A percentile compares a stretch with the other conserved stretches of the same genome.
These are phyloP conservation scores for Sporothrix protearum DNA, from an alignment of 2,329 filamentous ascomycete genomes.

Conservation along the genomic window DNA sequence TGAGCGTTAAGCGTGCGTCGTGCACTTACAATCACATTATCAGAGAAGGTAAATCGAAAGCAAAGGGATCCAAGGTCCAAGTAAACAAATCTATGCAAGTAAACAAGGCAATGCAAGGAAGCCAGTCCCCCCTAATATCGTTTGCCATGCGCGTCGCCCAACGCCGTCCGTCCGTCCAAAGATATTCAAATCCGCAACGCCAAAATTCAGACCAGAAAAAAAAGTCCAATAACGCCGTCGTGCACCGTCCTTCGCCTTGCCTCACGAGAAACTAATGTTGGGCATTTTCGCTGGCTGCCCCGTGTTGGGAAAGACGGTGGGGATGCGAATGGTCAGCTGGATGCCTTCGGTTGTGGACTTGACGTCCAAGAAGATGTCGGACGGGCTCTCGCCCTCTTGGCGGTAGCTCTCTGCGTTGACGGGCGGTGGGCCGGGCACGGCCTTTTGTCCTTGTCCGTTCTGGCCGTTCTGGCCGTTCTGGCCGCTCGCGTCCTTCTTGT, in stretches of 20 bases:
- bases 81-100: not conserved
- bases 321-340: conserved; percentile 56
- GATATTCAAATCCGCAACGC: not conserved
- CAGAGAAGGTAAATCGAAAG: not conserved
- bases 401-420: conserved; percentile 37
- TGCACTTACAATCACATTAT: not conserved
- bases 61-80: not conserved
- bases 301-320: conserved; percentile 49
- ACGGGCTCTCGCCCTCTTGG: conserved; percentile 44
- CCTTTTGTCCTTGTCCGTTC: conserved; percentile 32
- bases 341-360: conserved; percentile 57
- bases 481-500: conserved; percentile 48
- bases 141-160: not conserved
- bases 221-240: too few relatives aligned
- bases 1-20: too few relatives aligned
- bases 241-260: not conserved
- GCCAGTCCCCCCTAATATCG: not conserved
- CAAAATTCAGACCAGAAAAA: not conserved
- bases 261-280: not conserved
- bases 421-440: conserved; percentile 17
- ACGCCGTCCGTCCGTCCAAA: not conserved
- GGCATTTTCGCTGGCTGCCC: conserved; percentile 33
- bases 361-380: conserved; percentile 55
- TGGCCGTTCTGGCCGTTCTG: too few relatives aligned
- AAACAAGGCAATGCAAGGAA: not conserved